A percentile compares a stretch with the other conserved stretches of the same genome.
phyloP scores from a whole-genome alignment of 2,329 filamentous ascomycete genomes.

The Graphium sp. region DNA sequence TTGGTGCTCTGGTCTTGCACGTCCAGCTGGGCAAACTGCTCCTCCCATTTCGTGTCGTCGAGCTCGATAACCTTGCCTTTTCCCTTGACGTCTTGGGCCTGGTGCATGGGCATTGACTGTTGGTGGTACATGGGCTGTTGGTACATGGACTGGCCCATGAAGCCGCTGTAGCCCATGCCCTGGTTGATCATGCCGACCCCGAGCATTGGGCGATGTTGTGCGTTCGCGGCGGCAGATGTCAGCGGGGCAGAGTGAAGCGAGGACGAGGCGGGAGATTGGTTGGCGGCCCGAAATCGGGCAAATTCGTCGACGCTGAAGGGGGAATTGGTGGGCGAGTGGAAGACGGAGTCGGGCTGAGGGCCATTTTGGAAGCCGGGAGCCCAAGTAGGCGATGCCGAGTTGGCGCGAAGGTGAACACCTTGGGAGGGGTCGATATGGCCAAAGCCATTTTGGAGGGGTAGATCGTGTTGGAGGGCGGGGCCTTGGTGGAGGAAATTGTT shows the following conservation, averaged over 20 bases:
- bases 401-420: conserved; percentile 32
- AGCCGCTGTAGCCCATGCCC: conserved; percentile 33
- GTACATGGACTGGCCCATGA: conserved; percentile 37
- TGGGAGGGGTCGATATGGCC: conserved; percentile 31
- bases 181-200: conserved; percentile 26
- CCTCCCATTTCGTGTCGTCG: conserved; percentile 89
- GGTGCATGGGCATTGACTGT: conserved; percentile 21
- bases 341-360: conserved; percentile 5
- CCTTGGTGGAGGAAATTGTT: conserved; percentile 80
- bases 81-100: conserved; percentile 43
- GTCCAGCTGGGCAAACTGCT: conserved; percentile 70
- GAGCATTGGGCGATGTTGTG: conserved; percentile 28
- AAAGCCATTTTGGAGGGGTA: conserved; percentile 29
- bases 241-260: conserved; percentile 43
- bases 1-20: conserved; percentile 30
- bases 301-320: conserved; percentile 76
- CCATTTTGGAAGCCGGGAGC: conserved; percentile 36
- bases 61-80: conserved; percentile 92
- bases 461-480: conserved; percentile 37
- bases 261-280: conserved; percentile 32
- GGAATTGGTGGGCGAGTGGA: conserved; percentile 24
- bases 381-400: conserved; percentile 35
- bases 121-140: conserved; percentile 25
- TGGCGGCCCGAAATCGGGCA: conserved; percentile 66
- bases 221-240: conserved; percentile 15